Base-by-base conservation (phyloP, 345 rosid genomes). In the Dimocarpus longan region DNA sequence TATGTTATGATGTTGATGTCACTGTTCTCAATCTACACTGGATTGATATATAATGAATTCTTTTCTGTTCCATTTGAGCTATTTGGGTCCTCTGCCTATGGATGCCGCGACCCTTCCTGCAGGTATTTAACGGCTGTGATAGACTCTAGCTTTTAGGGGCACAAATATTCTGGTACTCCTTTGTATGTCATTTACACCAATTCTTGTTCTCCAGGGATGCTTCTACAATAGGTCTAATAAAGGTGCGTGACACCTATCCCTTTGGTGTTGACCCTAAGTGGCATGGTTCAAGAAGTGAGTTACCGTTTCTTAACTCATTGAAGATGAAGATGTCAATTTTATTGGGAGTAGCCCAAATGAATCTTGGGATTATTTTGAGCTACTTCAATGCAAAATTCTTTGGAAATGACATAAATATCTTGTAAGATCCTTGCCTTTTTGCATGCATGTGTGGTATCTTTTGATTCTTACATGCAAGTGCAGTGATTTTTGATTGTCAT, bases 291-390 rank as follows among this genome's bases (percentile, higher is more conserved):
- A 86, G 90, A 60, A 89, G 90, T 79, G 93, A 92, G 80, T 80
- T 88, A 68, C 92, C 93, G 42, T 92, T 88, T 79, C 92, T 92
- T 56, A 90, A 90, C 86, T 92, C 93, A 15, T 79, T 92, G 84
- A 90, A 92, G 88, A 92, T 92, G 96, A 90, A 92, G 87, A 88
- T 92, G 91, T 90, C 96, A 64, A 92, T 90, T 80, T 80, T 88
- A 66, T 78, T 90, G 57, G 96, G 96, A 77, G 92, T 92, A 65
- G 86, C 91, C 74, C 93, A 89, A 80, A 92, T 89, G 92, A 90
- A 92, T 79, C 92, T 92, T 28, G 96, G 96, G 81, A 92, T 90
- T 68, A 63, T 90, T 44, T 71, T 92, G 79, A 90, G 96, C 88
- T 90, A 77, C 72, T 92, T 84, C 76, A 90, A 90, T 84, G 96